phyloP scores from a whole-genome alignment of 1,139 yeast genomes.

The Blastobotrys indianensis region DNA sequence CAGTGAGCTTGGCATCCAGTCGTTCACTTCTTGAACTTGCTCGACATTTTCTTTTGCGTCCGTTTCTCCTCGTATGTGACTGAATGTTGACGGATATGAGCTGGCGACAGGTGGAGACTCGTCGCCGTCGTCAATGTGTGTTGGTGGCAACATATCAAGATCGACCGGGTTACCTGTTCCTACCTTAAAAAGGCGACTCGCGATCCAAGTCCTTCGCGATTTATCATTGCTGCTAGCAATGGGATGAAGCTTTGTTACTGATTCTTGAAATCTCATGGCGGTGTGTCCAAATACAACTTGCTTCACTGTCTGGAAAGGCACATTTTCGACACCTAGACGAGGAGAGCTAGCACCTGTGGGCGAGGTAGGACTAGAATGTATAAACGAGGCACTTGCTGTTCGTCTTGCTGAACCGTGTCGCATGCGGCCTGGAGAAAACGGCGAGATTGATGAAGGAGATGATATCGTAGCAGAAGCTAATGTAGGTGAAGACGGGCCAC shows the following conservation, averaged over 20 bases:
- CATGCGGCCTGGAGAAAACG: too few relatives aligned
- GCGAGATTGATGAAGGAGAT: too few relatives aligned
- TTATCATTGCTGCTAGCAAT: slow-evolving; percentile 13
- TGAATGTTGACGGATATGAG: not conserved
- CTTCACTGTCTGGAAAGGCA: slow-evolving; percentile 18
- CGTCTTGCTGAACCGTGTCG: too few relatives aligned
- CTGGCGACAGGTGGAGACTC: slow-evolving; percentile 1
- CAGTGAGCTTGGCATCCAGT: too few relatives aligned
- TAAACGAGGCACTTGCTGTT: not conserved
- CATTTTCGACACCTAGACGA: slow-evolving; percentile 8
- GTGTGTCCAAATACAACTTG: slow-evolving; percentile 27
- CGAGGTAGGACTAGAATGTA: not conserved
- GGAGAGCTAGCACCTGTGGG: slow-evolving; percentile 1
- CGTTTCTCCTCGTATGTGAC: not conserved
- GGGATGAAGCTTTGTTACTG: slow-evolving; percentile 26
- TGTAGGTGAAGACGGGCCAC: too few relatives aligned
- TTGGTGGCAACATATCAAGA: slow-evolving; percentile 4
- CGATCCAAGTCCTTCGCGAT: slow-evolving; percentile 18
- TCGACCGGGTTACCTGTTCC: slow-evolving; percentile 3
- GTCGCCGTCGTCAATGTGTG: slow-evolving; percentile 7
- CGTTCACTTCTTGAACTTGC: too few relatives aligned
- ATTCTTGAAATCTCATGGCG: slow-evolving; percentile 20
- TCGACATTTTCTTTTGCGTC: not conserved
- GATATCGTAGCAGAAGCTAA: too few relatives aligned
- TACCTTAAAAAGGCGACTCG: slow-evolving; percentile 21